A percentile compares a stretch with the other conserved stretches of the same genome.
phyloP scores from a whole-genome alignment of 2,329 filamentous ascomycete genomes.

The Monilinia vaccinii-corymbosi region DNA sequence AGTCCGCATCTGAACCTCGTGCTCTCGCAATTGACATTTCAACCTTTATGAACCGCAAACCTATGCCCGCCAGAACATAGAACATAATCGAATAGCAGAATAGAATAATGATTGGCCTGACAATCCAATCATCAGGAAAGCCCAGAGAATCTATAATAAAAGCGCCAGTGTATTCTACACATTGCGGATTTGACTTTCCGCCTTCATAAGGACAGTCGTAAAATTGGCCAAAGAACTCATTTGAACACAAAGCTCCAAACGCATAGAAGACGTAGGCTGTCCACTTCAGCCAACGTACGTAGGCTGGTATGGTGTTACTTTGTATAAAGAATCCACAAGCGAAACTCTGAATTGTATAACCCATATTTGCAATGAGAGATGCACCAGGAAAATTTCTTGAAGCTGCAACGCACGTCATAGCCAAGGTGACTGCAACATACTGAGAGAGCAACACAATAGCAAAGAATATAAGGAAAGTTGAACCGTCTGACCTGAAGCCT shows the following conservation, averaged over 20 bases:
- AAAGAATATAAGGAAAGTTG: slow-evolving; percentile 65
- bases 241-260: slow-evolving; percentile 61
- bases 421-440: slow-evolving; percentile 64
- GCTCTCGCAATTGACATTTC: slow-evolving; percentile 63
- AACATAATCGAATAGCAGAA: slow-evolving; percentile 56
- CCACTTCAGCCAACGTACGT: slow-evolving; percentile 71
- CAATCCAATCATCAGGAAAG: slow-evolving; percentile 58
- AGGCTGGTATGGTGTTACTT: slow-evolving; percentile 61
- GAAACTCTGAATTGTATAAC: slow-evolving; percentile 64
- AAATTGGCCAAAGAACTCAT: slow-evolving; percentile 64
- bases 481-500: slow-evolving; percentile 55
- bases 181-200: slow-evolving; percentile 54
- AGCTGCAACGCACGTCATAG: slow-evolving; percentile 56
- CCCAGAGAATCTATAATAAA: slow-evolving; percentile 63
- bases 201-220: slow-evolving; percentile 62
- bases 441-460: slow-evolving; percentile 59
- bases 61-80: slow-evolving; percentile 48
- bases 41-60: slow-evolving; percentile 54
- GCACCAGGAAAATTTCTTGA: slow-evolving; percentile 61
- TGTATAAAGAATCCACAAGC: slow-evolving; percentile 72
- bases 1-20: slow-evolving; percentile 46
- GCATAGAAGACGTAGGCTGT: slow-evolving; percentile 57
- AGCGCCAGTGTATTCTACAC: slow-evolving; percentile 57
- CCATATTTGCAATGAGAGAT: slow-evolving; percentile 62
- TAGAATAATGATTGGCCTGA: slow-evolving; percentile 54